Evolutionary conservation across 768 basidiomycete species (phyloP), one percentile per base, ranked within the genome.

Genomic region (Coprinopsis marcescibilis): DNA sequence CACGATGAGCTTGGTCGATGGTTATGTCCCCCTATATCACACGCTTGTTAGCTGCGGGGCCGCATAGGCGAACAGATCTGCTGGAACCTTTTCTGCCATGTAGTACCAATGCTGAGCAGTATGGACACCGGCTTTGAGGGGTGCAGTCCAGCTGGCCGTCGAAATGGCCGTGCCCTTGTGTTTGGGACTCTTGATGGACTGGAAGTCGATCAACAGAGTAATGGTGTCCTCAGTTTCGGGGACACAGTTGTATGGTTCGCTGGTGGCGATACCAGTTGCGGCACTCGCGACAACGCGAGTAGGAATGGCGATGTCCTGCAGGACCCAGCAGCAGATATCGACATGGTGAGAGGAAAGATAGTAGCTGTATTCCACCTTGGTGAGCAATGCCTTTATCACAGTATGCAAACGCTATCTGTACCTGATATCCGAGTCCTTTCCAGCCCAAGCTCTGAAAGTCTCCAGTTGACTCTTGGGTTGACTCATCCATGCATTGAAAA

Each of bases 401-500:
- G n/a, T n/a, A n/a, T n/a, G n/a, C n/a, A n/a, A n/a, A n/a, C n/a
- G n/a, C n/a, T n/a, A n/a, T 52, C 7, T 20, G 4, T 43, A 78
- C 84, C 86, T 90, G 67, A 95, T 93, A 55, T 95, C 92, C 26
- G 88, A 89, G 62, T 93, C 89, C 65, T 85, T 90, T 29, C 92
- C 93, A 20, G 92, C 93, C 93, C 93, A 96, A 5, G 88, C 87
- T 47, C 82, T 81, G 80, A 95, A 96, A 0, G 93, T 95, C 65
- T 92, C 89, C 21, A 96, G 76, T 65, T 96, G 93, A 57, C 80
- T 83, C 68, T 96, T 96, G 34, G 93, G 93, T 64, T 95, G 93
- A 59, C 88, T 91, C 93, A 96, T 96, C 90, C 93, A 95, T 29
- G 91, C 89, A 55, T 72, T 89, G 79, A 92, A 95, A 67, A 91